These are phyloP conservation scores for Akanthomyces dipterigenus DNA, from an alignment of 2,329 filamentous ascomycete species.

Conservation along the genomic window DNA sequence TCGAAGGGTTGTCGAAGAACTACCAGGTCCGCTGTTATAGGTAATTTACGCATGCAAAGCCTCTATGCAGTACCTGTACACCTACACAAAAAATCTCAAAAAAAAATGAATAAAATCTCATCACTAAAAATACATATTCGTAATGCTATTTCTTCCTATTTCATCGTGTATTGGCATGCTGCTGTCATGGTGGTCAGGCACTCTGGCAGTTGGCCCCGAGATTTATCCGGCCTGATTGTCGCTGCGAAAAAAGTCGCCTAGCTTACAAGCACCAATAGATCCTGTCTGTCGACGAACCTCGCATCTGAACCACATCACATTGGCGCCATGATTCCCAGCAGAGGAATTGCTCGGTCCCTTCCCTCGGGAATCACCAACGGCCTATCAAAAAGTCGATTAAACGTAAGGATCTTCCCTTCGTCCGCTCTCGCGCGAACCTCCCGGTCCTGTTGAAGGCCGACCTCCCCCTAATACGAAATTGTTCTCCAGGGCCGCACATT, in stretches of 20 bases:
- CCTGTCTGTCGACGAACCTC: conserved; percentile 15
- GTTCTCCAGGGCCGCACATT: conserved; percentile 20
- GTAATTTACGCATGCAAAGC: neutral
- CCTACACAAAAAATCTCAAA: neutral
- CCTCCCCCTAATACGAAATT: conserved; percentile 3
- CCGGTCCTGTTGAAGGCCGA: too few species aligned
- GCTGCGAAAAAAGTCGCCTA: conserved; percentile 24
- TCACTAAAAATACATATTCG: neutral
- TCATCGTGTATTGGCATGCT: neutral
- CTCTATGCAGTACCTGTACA: neutral
- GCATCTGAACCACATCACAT: conserved; percentile 11
- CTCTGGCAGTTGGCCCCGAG: conserved; percentile 20
- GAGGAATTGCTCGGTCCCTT: conserved; percentile 35
- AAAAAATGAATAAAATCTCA: neutral
- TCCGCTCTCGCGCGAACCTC: neutral
- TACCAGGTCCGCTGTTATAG: neutral
- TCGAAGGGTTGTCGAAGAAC: neutral
- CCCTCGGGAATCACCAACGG: conserved; percentile 27
- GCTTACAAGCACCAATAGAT: conserved; percentile 15
- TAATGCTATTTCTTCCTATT: neutral
- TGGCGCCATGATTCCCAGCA: conserved; percentile 38
- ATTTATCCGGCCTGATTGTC: conserved; percentile 27
- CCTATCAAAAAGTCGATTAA: conserved; percentile 22
- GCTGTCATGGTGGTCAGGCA: neutral
- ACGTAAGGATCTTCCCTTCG: conserved; percentile 19